phyloP scores from a whole-genome alignment of 192 early-diverging fungal genomes.

The Oehlia diaphana region DNA sequence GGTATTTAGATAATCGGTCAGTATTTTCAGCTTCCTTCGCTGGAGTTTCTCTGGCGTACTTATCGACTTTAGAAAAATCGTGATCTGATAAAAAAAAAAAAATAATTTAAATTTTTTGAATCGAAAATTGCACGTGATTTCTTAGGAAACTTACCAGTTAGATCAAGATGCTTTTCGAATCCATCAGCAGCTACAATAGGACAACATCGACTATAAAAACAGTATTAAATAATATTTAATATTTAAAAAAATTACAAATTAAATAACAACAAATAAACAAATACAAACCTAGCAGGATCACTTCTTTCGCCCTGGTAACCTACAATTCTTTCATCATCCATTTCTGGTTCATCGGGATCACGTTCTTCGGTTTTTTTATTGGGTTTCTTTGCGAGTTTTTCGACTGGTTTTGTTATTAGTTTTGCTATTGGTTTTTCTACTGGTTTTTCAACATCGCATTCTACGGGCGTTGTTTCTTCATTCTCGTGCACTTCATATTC shows the following conservation, averaged over 20 bases:
- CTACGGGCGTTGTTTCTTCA: background rate
- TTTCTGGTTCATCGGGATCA: background rate
- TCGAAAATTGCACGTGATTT: background rate
- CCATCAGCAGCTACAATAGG: background rate
- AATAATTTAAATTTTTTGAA: background rate
- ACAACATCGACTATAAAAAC: background rate
- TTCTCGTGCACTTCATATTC: background rate
- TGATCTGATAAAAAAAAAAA: background rate
- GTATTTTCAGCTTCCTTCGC: conserved; percentile 26
- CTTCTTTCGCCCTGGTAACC: background rate
- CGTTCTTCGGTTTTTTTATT: background rate
- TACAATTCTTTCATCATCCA: background rate
- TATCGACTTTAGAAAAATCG: conserved; percentile 44
- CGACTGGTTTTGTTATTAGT: too few species aligned
- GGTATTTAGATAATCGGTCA: conserved; percentile 34
- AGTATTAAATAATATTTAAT: background rate
- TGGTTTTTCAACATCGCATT: too few species aligned
- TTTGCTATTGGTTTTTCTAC: too few species aligned
- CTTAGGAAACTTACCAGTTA: background rate
- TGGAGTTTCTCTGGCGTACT: conserved; percentile 39
- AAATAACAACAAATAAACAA: too few species aligned
- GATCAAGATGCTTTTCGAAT: conserved; percentile 8
- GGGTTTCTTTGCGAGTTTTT: background rate
- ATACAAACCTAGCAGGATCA: background rate
- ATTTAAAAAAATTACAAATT: too few species aligned